Base-by-base conservation (phyloP, 345 rosid species). In the Boechera stricta region DNA sequence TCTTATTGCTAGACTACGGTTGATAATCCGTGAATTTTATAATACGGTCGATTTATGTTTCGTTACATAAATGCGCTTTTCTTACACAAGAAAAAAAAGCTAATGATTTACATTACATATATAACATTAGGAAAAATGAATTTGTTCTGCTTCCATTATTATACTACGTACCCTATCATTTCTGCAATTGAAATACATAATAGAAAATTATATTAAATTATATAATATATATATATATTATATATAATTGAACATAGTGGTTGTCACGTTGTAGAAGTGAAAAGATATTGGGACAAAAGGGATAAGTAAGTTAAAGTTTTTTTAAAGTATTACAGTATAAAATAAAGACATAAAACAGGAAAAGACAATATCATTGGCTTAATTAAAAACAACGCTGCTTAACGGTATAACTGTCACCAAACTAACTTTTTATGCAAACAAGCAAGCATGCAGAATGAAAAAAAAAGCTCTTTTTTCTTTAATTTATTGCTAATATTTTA, bases 251-350 rank as follows among this genome's bases (percentile, higher is more conserved):
- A 48, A 29, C 54, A 57, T 77, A 80, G 87, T 87, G 89, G 86
- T 65, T 57, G 76, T 77, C 92, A 88, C 80, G 86, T 82, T 86
- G 72, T 38, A 38, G 67, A 66, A 72, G 67, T 56, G 60, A 45
- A 41, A 51, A 39, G n/a, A 44, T n/a, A 24, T 56, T 21, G 29
- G 29, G 29, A 28, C 29, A 2, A 28, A 28, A 28, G 29, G 29
- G 29, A 28, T 28, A 28, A 28, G 29, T 28, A 28, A 28, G 29
- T 2, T 28, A 28, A 28, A 28, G 3, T 21, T 21, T 21, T 21
- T 21, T 21, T 21, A 21, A 70, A 56, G 53, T 64, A 47, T 10
- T 28, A 28, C 2, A 28, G 3, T 53, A 31, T 39, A 32, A 13
- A 64, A 54, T 69, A 70, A 42, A 47, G 45, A 28, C 42, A 55